Evolutionary conservation across 2,329 filamentous ascomycete genomes (phyloP), one percentile per base, ranked within the genome.

Genomic region (Metarhizium album): DNA sequence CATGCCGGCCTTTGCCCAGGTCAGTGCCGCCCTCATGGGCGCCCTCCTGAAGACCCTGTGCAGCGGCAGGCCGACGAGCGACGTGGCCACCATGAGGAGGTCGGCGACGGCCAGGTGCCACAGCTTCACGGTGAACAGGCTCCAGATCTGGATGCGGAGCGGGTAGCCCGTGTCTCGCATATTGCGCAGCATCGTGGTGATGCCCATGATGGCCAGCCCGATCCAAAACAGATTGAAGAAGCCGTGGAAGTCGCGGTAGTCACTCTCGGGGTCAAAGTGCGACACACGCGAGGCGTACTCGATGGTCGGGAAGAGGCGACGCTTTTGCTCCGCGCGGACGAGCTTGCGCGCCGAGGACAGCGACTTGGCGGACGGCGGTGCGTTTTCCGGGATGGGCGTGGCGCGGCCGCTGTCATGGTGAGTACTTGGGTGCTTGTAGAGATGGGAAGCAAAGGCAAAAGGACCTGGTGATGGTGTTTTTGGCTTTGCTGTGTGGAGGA

Each of bases 151-250:
- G 47, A 94, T 82, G 61, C 86, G 81, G 60, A 97, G 73, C 16
- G 90, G 87, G 64, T 85, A 87, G 22, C 93, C 93, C 0, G 89
- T 96, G 64, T 97, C 93, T 67, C 91, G 95, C 63, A 93, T 81
- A 67, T 95, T 97, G 61, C 91, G 83, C 62, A 96, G 70, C 74
- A 90, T 88, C n/a, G 87, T 87, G 2, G 91, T 97, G 55, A 95
- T 84, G 60, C 90, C 89, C 90, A 98, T 95, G 67, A 98, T 95
- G 58, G 87, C 88, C 53, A 98, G 75, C 9, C 89, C 89, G 57
- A 98, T 91, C 93, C 93, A 98, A 71, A 98, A 98, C 37, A 98
- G 79, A 49, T 93, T 88, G 71, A 96, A 98, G 78, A 98, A 98
- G 64, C 93, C 93, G 60, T 89, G 83, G 66, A 98, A 98, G 68